Base-by-base conservation (phyloP, 805 yeast species). In the Pichia heedii region DNA sequence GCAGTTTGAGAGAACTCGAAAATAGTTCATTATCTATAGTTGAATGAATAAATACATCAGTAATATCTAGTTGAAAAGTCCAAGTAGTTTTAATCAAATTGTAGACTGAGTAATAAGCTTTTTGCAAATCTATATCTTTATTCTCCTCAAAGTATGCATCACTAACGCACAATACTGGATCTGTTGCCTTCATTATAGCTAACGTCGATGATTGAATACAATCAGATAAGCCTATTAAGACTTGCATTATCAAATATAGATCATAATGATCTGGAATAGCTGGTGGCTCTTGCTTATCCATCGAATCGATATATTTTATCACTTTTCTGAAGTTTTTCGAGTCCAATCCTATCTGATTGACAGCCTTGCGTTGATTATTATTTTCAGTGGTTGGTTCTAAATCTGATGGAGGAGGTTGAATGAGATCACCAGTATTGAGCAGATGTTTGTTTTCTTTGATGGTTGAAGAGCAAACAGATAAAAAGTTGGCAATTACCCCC, bases 211-310 rank as follows among this genome's bases (percentile, higher is more conserved):
- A 65, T 8, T 84, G 78, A 18, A 86, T 66, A 1, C 89, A 89
- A 26, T 88, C 95, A 4, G 86, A 71, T 19, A 81, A 65, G 2
- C 73, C 58, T 40, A 71, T 69, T 2, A 80, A 52, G 32, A 81
- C 70, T 15, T 68, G 67, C 39, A 79, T 64, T 0, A 84, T 69
- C 29, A 90, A 67, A 56, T 68, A 75, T 40, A 76, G 65, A 1
- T 77, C 60, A 46, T 93, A 89, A 0, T 81, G 72, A 6, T 67
- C 67, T 2, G 93, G 84, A 2, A 71, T 64, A 1, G 67, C 54
- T 0, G 96, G 96, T 0, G 96, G 80, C 22, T 84, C 94, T 0
- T 66, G 52, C 54, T 88, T 88, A 56, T 90, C 97, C 21, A 93
- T 68, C 42, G 81, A 74, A 44, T 90, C 96, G 26, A 89, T 67